Evolutionary conservation across 352 stramenopile species (phyloP).

Genomic region (Globisporangium carolinianum): DNA sequence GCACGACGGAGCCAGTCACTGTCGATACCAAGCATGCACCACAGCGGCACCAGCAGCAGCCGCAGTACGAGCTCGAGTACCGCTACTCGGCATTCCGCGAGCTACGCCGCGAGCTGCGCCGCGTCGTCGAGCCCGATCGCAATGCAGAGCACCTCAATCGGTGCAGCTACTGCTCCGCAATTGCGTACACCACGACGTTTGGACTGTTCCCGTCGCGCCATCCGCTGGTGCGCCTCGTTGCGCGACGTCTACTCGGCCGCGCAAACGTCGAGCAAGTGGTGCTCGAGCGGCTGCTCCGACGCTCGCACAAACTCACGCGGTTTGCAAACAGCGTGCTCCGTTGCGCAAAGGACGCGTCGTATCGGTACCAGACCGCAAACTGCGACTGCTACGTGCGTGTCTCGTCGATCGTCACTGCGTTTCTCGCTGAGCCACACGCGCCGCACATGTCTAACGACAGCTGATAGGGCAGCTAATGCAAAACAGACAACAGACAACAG

Average conservation of each 20-base stretch:
- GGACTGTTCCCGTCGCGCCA: conserved; percentile 39
- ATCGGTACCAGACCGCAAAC: conserved; percentile 29
- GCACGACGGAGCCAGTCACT: not conserved
- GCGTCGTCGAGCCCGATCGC: conserved; percentile 18
- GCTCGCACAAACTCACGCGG: conserved; percentile 23
- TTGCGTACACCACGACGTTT: conserved; percentile 32
- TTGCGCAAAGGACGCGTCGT: conserved; percentile 42
- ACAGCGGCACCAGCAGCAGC: not conserved
- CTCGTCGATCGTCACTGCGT: conserved; percentile 44
- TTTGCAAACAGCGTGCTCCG: conserved; percentile 44
- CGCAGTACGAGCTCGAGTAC: conserved; percentile 32
- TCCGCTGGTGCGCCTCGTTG: conserved; percentile 16
- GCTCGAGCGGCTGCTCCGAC: conserved; percentile 14
- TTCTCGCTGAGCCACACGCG: conserved; percentile 30
- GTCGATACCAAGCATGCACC: not conserved
- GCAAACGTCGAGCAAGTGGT: conserved; percentile 5
- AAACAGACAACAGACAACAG: no score
- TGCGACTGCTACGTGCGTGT: conserved; percentile 42
- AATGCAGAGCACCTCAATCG: conserved; percentile 34
- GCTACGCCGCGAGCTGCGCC: conserved; percentile 31
- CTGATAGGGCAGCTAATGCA: no score
- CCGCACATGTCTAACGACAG: conserved; percentile 2
- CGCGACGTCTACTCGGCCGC: conserved; percentile 7
- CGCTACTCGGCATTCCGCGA: conserved; percentile 49
- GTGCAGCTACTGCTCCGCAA: conserved; percentile 46